These are phyloP conservation scores for Arachis hypogaea DNA, from an alignment of 306 rosid species.

Conservation along the genomic window DNA sequence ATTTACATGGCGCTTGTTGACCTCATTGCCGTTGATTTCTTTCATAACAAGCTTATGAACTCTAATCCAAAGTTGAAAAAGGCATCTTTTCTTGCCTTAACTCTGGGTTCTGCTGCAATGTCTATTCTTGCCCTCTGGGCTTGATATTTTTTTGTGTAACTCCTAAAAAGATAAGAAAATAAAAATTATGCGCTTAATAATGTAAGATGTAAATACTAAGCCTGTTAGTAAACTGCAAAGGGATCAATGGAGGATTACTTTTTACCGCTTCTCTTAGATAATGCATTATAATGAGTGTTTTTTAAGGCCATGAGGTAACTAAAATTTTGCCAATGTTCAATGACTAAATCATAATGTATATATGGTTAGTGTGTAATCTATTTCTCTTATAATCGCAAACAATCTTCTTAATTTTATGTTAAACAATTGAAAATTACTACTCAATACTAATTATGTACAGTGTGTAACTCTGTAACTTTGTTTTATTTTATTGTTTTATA, in stretches of 20 bases:
- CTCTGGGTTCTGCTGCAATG: conserved; percentile 82
- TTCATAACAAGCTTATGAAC: conserved; percentile 85
- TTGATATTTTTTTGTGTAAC: conserved; percentile 39
- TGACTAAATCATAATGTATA: no score
- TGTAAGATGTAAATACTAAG: conserved; percentile 31
- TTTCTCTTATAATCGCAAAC: neutral
- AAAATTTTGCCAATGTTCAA: neutral
- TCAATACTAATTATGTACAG: no score
- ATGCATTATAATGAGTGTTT: neutral
- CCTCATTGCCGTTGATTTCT: conserved; percentile 87
- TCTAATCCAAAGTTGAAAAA: conserved; percentile 59
- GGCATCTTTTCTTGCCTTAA: conserved; percentile 69
- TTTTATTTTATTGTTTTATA: no score
- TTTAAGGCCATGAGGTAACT: neutral
- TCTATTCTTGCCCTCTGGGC: conserved; percentile 95
- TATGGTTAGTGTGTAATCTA: no score
- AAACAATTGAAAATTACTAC: no score
- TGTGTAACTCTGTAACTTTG: no score
- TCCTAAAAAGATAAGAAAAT: neutral
- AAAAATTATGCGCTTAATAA: neutral
- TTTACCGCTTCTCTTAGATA: neutral
- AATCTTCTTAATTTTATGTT: no score
- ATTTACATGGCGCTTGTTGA: conserved; percentile 97
- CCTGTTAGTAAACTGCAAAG: neutral
- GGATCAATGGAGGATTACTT: neutral